Conservation (phyloP, 2,329 filamentous ascomycete species). For the Aspergillus ochraceus region DNA sequence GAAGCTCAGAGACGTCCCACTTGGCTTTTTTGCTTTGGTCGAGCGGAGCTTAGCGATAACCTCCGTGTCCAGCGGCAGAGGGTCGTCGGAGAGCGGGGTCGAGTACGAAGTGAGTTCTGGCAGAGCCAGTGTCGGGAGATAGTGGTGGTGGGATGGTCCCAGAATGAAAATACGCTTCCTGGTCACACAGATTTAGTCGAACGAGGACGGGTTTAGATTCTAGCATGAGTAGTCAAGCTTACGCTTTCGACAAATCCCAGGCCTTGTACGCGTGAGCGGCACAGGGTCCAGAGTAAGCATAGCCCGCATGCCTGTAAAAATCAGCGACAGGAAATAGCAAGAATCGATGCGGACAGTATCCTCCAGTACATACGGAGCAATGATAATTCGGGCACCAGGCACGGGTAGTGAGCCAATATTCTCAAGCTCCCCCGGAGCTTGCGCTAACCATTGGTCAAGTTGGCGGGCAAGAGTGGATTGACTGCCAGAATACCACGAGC, state of each 20-base stretch:
- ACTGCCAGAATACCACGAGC: constrained; percentile 78
- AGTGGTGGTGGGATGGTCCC: constrained; percentile 87
- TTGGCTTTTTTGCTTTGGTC: constrained; percentile 28
- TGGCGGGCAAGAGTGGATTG: constrained; percentile 61
- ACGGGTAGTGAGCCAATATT: constrained; percentile 67
- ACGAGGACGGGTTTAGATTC: neutral
- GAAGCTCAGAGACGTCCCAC: constrained; percentile 38
- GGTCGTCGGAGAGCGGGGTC: constrained; percentile 45
- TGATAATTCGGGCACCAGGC: constrained; percentile 75
- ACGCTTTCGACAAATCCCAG: constrained; percentile 76
- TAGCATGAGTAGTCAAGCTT: constrained; percentile 26
- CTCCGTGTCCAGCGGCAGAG: constrained; percentile 46
- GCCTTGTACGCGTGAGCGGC: constrained; percentile 94
- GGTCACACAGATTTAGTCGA: constrained; percentile 10
- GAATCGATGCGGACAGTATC: neutral
- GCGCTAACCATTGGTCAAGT: constrained; percentile 72
- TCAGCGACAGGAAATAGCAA: constrained; percentile 9
- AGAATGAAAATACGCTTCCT: constrained; percentile 88
- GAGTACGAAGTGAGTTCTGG: constrained; percentile 63
- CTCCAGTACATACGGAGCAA: constrained; percentile 75
- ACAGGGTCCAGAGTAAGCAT: constrained; percentile 84
- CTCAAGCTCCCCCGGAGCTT: constrained; percentile 67
- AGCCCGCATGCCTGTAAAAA: constrained; percentile 80
- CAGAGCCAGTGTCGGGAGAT: constrained; percentile 74
- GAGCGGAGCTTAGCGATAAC: constrained; percentile 40